Conservation (phyloP, 805 yeast species). For the Suhomyces faveliae region DNA sequence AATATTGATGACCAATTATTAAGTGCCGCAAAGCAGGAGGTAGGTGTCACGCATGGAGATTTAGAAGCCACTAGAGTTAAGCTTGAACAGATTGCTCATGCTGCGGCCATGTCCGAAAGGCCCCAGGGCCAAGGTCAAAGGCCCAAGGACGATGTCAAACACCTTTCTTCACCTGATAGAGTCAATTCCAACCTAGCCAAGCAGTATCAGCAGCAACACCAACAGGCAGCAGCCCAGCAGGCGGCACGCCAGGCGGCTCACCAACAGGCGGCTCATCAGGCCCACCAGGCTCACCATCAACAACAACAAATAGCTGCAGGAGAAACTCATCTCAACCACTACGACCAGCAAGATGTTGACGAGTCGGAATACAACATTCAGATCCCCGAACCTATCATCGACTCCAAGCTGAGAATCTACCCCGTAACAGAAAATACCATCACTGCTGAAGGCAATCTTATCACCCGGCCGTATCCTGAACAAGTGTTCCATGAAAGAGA, state of each 20-base stretch:
- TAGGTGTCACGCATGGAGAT: slow-evolving; percentile 9
- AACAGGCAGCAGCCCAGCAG: neutral
- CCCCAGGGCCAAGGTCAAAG: neutral
- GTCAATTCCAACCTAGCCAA: slow-evolving; percentile 3
- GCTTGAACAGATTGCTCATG: slow-evolving; percentile 32
- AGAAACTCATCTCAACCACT: slow-evolving; percentile 11
- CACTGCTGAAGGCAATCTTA: slow-evolving; percentile 48
- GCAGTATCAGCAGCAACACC: slow-evolving; percentile 4
- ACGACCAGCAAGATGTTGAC: slow-evolving; percentile 25
- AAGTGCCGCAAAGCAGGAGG: slow-evolving; percentile 38
- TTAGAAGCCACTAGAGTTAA: slow-evolving; percentile 21
- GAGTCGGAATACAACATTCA: slow-evolving; percentile 44
- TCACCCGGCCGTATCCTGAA: slow-evolving; percentile 54
- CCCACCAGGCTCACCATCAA: slow-evolving; percentile 11
- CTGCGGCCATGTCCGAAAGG: slow-evolving; percentile 21
- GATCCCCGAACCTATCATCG: slow-evolving; percentile 46
- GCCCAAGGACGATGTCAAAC: neutral
- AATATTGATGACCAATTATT: slow-evolving; percentile 46
- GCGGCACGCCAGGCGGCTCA: neutral
- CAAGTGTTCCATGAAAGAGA: slow-evolving; percentile 50
- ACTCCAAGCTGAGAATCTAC: slow-evolving; percentile 41
- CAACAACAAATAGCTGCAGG: slow-evolving; percentile 11
- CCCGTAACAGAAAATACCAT: slow-evolving; percentile 45
- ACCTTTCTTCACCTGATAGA: neutral
- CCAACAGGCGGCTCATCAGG: neutral